phyloP scores from a whole-genome alignment of 2,329 filamentous ascomycete species.

The Trichophaea hybrida region DNA sequence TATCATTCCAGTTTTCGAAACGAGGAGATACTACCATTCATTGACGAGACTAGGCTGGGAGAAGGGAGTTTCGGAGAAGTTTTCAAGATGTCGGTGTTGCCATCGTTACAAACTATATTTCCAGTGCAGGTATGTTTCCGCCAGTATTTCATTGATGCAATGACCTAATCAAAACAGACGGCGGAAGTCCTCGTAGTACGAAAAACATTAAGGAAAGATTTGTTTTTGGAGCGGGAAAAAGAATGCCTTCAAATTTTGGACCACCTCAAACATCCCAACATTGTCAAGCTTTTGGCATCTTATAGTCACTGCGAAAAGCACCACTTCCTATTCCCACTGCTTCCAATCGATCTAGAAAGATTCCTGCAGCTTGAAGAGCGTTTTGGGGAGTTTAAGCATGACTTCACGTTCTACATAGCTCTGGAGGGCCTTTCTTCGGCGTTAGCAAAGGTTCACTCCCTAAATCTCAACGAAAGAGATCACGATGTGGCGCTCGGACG shows the following conservation, averaged over 20 bases:
- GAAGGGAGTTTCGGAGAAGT: neutral
- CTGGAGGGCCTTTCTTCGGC: conserved; percentile 24
- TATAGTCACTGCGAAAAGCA: conserved; percentile 16
- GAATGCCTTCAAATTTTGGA: conserved; percentile 13
- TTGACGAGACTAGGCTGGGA: neutral
- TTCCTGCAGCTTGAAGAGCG: conserved; percentile 11
- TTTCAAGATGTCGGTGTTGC: neutral
- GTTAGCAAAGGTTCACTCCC: conserved; percentile 17
- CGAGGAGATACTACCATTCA: neutral
- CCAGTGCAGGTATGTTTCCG: neutral
- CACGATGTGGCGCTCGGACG: conserved; percentile 13
- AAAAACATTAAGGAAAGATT: neutral
- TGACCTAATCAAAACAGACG: neutral
- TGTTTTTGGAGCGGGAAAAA: neutral
- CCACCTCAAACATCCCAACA: conserved; percentile 19
- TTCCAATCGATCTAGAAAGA: conserved; percentile 11
- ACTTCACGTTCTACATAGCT: conserved; percentile 19
- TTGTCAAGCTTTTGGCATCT: conserved; percentile 18
- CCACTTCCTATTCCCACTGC: conserved; percentile 21
- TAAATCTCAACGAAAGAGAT: neutral
- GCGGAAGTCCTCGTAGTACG: neutral
- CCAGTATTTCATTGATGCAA: neutral
- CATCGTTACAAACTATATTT: neutral
- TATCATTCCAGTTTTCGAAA: neutral
- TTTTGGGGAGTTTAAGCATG: conserved; percentile 4